Base-by-base conservation (phyloP, 73 alveolate species). In the Uronychia setigera region DNA sequence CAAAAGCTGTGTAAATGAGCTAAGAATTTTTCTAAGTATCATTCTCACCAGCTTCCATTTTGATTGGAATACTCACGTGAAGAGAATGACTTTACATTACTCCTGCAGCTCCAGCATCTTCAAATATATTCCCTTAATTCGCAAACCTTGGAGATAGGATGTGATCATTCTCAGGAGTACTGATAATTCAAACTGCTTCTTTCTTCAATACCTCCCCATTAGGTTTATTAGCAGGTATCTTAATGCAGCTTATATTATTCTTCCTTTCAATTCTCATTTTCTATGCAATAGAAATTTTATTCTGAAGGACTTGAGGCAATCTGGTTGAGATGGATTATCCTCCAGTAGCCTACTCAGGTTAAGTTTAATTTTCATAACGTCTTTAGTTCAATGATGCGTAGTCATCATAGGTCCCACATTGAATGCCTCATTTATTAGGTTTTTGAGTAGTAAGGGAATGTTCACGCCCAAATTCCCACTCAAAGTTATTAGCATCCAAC, bases 1-100 rank as follows among this genome's bases (percentile, higher is more conserved):
- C 67, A 46, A 46, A 46, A 46, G 67, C 67, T 11, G 67, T 46
- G 67, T 46, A 46, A 46, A 46, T 46, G 67, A 46, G 67, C 67
- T 46, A 19, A 5, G 5, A 46, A 46, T 46, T 5, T 5, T 46
- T 5, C 67, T 46, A 11, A 19, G 5, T 46, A 46, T 5, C 19
- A 19, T 46, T 11, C n/a, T 5, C 5, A 46, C 67, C 19, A 5
- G 5, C 19, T 19, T 46, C 67, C 67, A 46, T 46, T 19, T 19
- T 46, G n/a, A 46, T 46, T 11, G 67, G 67, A 19, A 46, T 46
- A 19, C 67, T 46, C 67, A 46, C 67, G 67, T 46, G 67, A 5
- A 46, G 67, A 19, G 67, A 46, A 46, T 46, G 67, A 46, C 19
- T 46, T 5, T 46, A 46, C 67, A 11, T 46, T 11, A 19, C 67